Evolutionary conservation across 2,329 filamentous ascomycete species (phyloP), one percentile per base, ranked within the genome.

Genomic region (Didymosphaeria variabile): DNA sequence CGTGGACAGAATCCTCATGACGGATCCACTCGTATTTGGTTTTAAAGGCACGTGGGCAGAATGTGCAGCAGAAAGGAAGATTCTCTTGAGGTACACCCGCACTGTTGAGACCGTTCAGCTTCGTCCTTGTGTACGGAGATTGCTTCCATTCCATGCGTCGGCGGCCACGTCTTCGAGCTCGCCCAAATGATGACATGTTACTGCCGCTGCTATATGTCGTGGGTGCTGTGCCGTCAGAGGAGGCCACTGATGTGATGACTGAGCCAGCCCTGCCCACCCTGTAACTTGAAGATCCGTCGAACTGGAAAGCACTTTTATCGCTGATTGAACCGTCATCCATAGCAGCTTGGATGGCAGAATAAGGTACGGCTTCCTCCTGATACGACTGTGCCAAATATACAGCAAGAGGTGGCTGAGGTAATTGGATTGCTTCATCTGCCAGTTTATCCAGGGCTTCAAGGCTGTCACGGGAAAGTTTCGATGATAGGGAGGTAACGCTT

Each of bases 1-100:
- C 75, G 49, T 78, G 75, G 5, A 77, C 74, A 1, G 74, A 77
- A 47, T 78, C 74, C 60, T 77, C 75, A 44, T 78, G 75, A 7
- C 75, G 70, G n/a, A 75, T 67, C 75, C 75, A 78, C 60, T 77
- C 73, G 49, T 77, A 77, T 40, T 77, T 78, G 4, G 73, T 76
- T 45, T 74, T 75, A 66, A 77, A 78, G 2, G 75, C 72, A 38
- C 74, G 67, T 3, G 72, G 72, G 49, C 75, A 78, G 53, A 77
- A 78, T 1, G 75, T 78, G 57, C 75, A 78, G 51, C 72, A 76
- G 61, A 76, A 78, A 7, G 73, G 70, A 2, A 77, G 61, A n/a
- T 75, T 71, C 52, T 73, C 63, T 36, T 72, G 67, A 47, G 70
- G 69, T 8, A 72, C 64, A 15, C 73, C 74, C 29, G 72, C 67